Evolutionary conservation across 306 rosid species (phyloP), one percentile per base, ranked within the genome.

Genomic region (Dicorynia guianensis): DNA sequence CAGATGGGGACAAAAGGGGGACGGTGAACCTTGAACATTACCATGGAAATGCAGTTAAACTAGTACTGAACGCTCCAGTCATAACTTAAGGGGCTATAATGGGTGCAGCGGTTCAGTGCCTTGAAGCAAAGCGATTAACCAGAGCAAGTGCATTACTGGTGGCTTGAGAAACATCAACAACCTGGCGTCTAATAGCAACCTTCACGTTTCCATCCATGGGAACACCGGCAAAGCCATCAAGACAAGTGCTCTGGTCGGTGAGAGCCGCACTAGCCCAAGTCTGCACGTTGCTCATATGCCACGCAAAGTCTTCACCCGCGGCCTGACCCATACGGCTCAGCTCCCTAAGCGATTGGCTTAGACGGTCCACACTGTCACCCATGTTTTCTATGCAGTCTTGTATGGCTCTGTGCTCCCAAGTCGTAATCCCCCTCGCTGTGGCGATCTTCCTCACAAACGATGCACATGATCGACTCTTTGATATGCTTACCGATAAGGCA

Each of bases 221-320:
- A 44, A 63, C 64, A 54, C 79, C 87, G 0, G 65, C 67, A 64
- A 93, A 90, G 17, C 87, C 96, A 65, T 93, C 97, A 19, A 93
- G 89, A 78, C 97, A 93, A 35, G 96, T 90, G 76, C 56, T 67
- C 40, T 88, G 92, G 48, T 93, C 91, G 0, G 97, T 93, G 9
- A 93, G 87, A 1, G 96, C 93, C 30, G 96, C 91, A 67, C 96
- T 93, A 9, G 87, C 92, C 97, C 97, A 93, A 2, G 97, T 93
- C 80, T 93, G 91, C 30, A 90, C 97, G 44, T 93, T 93, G 78
- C 85, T 93, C 86, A 93, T 75, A 58, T 84, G 97, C 96, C 96
- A 88, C 48, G 10, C 10, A 44, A 93, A 93, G 61, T 90, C 89
- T 83, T 64, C 83, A 14, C 90, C 93, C 17, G 18, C 79, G 1